Percentiles rank a stretch among this genome's conserved stretches.
Conservation (phyloP, 768 basidiomycete genomes). For the Leccinum disarticulatum region DNA sequence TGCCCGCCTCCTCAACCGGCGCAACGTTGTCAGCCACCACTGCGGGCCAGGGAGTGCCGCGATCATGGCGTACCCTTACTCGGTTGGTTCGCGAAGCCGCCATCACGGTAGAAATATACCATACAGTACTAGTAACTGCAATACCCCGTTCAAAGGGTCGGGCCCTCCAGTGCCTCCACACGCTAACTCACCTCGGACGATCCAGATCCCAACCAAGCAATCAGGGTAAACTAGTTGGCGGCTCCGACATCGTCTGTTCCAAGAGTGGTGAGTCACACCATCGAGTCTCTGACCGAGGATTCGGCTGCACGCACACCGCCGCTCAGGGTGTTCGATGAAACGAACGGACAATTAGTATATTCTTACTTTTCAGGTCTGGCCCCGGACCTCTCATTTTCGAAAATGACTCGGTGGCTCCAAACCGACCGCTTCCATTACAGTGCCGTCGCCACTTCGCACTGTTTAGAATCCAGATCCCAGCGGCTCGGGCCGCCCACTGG, state of each 20-base stretch:
- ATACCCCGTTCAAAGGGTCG: neutral
- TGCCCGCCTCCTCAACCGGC: neutral
- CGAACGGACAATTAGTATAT: neutral
- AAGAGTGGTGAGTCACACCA: neutral
- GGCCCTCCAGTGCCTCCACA: neutral
- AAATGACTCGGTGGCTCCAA: neutral
- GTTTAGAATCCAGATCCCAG: neutral
- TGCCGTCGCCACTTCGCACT: neutral
- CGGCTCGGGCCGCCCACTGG: neutral
- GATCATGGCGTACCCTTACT: slow-evolving; percentile 7
- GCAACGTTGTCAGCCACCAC: neutral
- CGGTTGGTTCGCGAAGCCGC: slow-evolving; percentile 1
- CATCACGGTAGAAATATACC: neutral
- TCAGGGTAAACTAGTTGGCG: neutral
- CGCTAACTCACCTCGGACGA: neutral
- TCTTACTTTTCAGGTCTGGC: neutral
- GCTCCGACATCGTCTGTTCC: neutral
- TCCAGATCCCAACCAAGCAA: neutral
- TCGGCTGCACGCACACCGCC: neutral
- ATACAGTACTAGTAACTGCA: neutral
- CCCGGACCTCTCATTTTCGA: neutral
- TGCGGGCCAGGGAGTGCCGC: neutral
- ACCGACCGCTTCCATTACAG: neutral
- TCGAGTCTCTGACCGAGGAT: neutral
- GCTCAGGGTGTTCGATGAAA: neutral